A percentile compares a stretch with the other conserved stretches of the same genome.
phyloP scores from a whole-genome alignment of 352 stramenopile species.

The Phytopythium vexans region DNA sequence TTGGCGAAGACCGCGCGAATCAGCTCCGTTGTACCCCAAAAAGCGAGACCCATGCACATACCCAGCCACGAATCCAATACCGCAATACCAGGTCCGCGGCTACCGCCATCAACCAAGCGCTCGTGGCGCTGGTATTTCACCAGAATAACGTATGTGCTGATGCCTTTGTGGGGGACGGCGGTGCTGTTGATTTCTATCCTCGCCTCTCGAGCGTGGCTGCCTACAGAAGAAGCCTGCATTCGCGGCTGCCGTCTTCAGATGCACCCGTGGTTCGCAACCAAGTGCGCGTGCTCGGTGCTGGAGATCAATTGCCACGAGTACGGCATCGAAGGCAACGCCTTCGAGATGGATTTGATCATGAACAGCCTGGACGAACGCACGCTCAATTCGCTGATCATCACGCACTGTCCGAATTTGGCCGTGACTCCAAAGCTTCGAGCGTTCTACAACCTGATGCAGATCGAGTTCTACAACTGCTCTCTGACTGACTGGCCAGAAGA shows the following conservation, averaged over 20 bases:
- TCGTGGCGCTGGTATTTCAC: neutral
- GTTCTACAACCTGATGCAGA: slow-evolving; percentile 26
- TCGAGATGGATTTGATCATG: slow-evolving; percentile 18
- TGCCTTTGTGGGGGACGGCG: slow-evolving; percentile 22
- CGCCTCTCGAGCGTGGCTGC: slow-evolving; percentile 23
- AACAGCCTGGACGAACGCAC: slow-evolving; percentile 20
- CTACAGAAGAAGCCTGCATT: slow-evolving; percentile 11
- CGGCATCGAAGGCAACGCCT: slow-evolving; percentile 16
- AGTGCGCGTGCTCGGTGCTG: slow-evolving; percentile 41
- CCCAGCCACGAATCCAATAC: neutral
- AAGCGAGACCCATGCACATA: neutral
- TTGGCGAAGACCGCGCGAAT: slow-evolving; percentile 1
- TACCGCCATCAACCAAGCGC: neutral
- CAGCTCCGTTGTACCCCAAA: neutral
- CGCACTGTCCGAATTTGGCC: slow-evolving; percentile 27
- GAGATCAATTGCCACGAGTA: slow-evolving; percentile 40
- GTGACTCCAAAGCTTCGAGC: slow-evolving; percentile 21
- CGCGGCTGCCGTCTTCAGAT: slow-evolving; percentile 36
- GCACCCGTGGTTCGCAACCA: slow-evolving; percentile 35
- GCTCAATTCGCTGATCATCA: slow-evolving; percentile 45
- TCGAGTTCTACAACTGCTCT: slow-evolving; percentile 48
- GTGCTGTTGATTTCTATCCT: slow-evolving; percentile 31
- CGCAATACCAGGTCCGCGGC: no score
- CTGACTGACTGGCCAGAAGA: slow-evolving; percentile 23
- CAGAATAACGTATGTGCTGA: slow-evolving; percentile 8